These are phyloP conservation scores for Lactarius vividus DNA, from an alignment of 768 basidiomycete genomes.

Conservation along the genomic window DNA sequence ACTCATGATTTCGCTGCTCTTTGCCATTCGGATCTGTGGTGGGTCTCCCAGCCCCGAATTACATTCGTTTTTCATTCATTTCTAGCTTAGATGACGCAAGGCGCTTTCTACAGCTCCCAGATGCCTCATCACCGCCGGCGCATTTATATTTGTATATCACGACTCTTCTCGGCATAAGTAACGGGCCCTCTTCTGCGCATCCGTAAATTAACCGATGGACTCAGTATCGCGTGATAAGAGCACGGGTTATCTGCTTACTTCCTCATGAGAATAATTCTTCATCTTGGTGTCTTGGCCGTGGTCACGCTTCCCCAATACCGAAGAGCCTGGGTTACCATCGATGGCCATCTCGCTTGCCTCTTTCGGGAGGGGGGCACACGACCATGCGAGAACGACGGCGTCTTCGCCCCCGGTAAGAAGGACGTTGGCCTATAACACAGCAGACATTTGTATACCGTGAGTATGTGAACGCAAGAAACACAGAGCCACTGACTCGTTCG, in stretches of 20 bases:
- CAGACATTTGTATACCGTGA: neutral
- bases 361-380: slow-evolving; percentile 25
- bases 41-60: neutral
- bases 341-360: slow-evolving; percentile 14
- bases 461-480: neutral
- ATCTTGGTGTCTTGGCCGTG: slow-evolving; percentile 27
- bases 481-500: slow-evolving; percentile 31
- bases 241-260: slow-evolving; percentile 1
- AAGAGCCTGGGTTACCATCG: neutral
- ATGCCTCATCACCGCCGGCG: neutral
- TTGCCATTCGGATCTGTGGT: slow-evolving; percentile 7
- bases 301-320: slow-evolving; percentile 20
- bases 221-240: neutral
- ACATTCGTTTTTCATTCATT: neutral
- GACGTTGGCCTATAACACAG: slow-evolving; percentile 32
- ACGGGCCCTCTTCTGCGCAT: slow-evolving; percentile 13
- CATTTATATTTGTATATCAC: neutral
- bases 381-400: slow-evolving; percentile 35
- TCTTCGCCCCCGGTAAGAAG: slow-evolving; percentile 39
- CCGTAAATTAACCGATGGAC: neutral
- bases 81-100: neutral
- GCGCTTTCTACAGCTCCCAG: neutral
- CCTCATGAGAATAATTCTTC: slow-evolving; percentile 9
- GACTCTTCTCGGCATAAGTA: slow-evolving; percentile 1
- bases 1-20: neutral